Evolutionary conservation across 192 early-diverging fungal genomes (phyloP), one percentile per base, ranked within the genome.

Genomic region (Hyaloraphidium curvatum): DNA sequence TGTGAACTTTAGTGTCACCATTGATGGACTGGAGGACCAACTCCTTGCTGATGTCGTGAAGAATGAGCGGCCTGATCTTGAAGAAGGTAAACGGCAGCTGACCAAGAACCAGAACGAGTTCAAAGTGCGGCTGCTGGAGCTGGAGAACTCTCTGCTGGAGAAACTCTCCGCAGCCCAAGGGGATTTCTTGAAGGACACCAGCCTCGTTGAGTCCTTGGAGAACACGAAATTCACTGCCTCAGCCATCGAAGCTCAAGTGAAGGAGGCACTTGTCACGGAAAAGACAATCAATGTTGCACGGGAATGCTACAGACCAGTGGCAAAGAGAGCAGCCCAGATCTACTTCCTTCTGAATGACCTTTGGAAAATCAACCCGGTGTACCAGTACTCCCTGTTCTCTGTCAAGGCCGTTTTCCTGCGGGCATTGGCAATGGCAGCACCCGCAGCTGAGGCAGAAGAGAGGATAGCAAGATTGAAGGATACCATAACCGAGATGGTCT

Each of bases 91-190:
- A 51, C 75, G 75, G 2, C 75, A 79, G 3, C 58, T 79, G 30
- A 79, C 77, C 9, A 79, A 79, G 55, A 75, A 79, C 51, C 77
- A 79, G 53, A 79, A 79, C 41, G 77, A 79, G 59, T 79, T 79
- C 62, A 79, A 79, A 52, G 78, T 79, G 54, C 70, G 65, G 51
- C 54, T 79, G 40, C 72, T 70, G 0, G 77, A 79, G 55, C 64
- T 79, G 31, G 77, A 79, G 63, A 70, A 79, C 61, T 72, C 77
- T 3, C 53, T 79, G 54, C 59, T 79, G 28, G 76, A 60, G 5
- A 63, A 75, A 58, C 53, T 79, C 11, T 75, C 74, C 40, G 58
- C 74, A 3, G 77, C 77, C 11, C 70, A 76, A 56, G 77, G 77
- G 1, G 78, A 79, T 59, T 79, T 79, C 66, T 55, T 79, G 23